A percentile compares a stretch with the other conserved stretches of the same genome.
Conservation (phyloP, 2,329 filamentous ascomycete species). For the Neophaeococcomyces mojaviensis region DNA sequence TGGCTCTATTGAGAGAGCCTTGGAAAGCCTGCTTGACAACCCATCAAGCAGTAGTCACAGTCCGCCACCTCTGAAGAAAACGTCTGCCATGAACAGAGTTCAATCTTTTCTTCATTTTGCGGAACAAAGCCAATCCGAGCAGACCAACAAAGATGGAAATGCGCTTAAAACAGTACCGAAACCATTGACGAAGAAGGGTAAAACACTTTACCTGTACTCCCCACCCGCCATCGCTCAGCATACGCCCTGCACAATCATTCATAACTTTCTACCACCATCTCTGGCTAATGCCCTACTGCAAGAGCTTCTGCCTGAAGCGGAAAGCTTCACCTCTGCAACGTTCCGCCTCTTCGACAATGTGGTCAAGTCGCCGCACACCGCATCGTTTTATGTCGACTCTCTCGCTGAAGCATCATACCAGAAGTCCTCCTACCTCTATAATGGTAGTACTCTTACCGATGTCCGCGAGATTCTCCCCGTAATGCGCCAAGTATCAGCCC, state of each 20-base stretch:
- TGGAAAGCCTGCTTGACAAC: constrained; percentile 44
- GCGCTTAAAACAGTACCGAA: constrained; percentile 22
- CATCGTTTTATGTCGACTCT: constrained; percentile 73
- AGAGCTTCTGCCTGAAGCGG: constrained; percentile 68
- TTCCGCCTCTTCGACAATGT: constrained; percentile 87
- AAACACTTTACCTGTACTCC: constrained; percentile 75
- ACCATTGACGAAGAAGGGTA: constrained; percentile 65
- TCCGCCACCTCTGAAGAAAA: constrained; percentile 45
- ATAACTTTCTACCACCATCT: constrained; percentile 71
- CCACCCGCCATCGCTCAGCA: constrained; percentile 72
- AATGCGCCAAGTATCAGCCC: constrained; percentile 60
- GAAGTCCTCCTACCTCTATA: constrained; percentile 76
- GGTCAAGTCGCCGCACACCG: constrained; percentile 77
- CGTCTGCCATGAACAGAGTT: constrained; percentile 30
- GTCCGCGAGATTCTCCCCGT: constrained; percentile 69
- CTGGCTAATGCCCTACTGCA: constrained; percentile 65
- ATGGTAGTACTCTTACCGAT: constrained; percentile 67
- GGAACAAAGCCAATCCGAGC: constrained; percentile 31
- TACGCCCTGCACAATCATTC: constrained; percentile 85
- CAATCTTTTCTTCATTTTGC: constrained; percentile 15
- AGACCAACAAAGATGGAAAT: constrained; percentile 13
- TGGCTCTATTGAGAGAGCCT: constrained; percentile 64
- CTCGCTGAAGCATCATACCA: constrained; percentile 62
- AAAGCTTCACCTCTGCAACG: constrained; percentile 60
- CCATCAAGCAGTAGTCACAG: constrained; percentile 23